Base-by-base conservation (phyloP, 192 early-diverging fungal species). In the Mortierella hygrophila region DNA sequence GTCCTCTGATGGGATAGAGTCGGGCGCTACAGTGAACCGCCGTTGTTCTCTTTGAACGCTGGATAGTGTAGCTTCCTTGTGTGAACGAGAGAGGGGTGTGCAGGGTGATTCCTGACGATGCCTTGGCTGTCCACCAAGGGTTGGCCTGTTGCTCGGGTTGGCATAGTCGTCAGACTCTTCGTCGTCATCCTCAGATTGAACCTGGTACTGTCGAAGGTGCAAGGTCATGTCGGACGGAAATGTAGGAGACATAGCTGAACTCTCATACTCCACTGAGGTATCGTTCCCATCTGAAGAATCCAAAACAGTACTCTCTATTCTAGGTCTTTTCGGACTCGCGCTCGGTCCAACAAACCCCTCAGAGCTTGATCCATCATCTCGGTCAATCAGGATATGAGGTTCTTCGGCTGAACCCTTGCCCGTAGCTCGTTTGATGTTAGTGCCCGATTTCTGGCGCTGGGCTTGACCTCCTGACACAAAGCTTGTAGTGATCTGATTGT, bases 171-270 rank as follows among this genome's bases (percentile, higher is more conserved):
- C 60, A 32, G 60, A 46, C 8, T 68, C 41, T 7, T 78, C 75
- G 8, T 55, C 74, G 21, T 80, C 74, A 8, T 86, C 84, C 2
- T 86, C 84, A 4, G 35, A 29, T 6, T 80, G 72, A 15, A 63
- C 41, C 3, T 38, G 20, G 16, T 65, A 63, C 5, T 52, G 70
- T 20, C 79, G 84, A 8, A 79, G 84, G 35, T 21, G 41, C 47
- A 86, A 72, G 6, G 79, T 79, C 29, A 86, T 63, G 23, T 86
- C 84, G 11, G 84, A 86, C 4, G 84, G 84, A 68, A 86, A 81
- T 21, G 79, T 86, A 15, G 68, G 84, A 2, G 84, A 86, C 68
- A 74, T 75, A 5, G 65, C 70, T 11, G 37, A 75, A 9, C 46
- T 29, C 18, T 21, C 70, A 73, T 29, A 73, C 4, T 72, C 75